Base-by-base conservation (phyloP, 345 rosid genomes). In the Euphorbia peplus region DNA sequence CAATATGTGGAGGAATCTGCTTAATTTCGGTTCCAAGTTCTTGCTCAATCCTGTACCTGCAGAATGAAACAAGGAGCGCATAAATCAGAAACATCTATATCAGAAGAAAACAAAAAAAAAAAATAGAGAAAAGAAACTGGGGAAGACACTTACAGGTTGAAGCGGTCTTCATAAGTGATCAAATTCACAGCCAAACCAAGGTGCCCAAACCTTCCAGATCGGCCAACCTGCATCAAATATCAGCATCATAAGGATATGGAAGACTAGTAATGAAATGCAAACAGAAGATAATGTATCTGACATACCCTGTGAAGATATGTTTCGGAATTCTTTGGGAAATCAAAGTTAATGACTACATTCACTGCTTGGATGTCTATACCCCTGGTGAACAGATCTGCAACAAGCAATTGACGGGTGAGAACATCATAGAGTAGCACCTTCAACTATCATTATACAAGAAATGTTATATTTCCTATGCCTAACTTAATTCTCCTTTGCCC, bases 351-450 rank as follows among this genome's bases (percentile, higher is more conserved):
- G 66, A 95, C 98, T 64, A 95, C 99, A 78, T 95, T 95, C 64
- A 95, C 99, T 15, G 99, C 99, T 84, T 95, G 99, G 75, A 95
- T 95, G 83, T 95, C 99, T 75, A 95, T 95, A 60, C 99, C 99
- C 75, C 99, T 89, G 11, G 99, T 95, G 78, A 95, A 95, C 35
- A 95, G 82, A 85, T 95, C 98, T 92, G 92, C 87, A 81, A 0
- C 22, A 64, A 1, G 18, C 18, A 60, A n/a, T 21, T 3, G 30
- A 15, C 0, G 21, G 4, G 59, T 67, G 25, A 73, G 53, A 6
- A 64, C 26, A 64, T 60, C 7, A 32, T 30, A 54, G n/a, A 35
- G 13, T 14, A 32, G 22, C 46, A 58, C 29, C 11, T 5, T 42
- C 0, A 15, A 58, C 35, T 15, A 47, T 18, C 6, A 52, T 15